Conservation (phyloP, 139 green algal genomes). For the Chara braunii region DNA sequence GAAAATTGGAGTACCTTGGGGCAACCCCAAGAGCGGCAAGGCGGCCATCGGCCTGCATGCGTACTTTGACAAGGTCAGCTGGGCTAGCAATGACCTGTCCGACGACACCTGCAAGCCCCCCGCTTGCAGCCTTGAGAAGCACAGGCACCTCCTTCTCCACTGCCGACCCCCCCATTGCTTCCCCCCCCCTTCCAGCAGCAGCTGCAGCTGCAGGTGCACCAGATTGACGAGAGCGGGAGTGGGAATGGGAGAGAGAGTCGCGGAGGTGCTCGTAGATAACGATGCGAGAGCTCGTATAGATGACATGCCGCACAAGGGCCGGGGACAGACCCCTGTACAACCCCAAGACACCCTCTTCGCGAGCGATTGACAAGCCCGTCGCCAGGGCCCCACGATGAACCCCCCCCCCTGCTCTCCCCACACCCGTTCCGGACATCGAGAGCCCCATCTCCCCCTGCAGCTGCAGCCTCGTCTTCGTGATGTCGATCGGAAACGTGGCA, state of each 20-base stretch:
- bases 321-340: conserved; percentile 1
- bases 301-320: conserved; percentile 5
- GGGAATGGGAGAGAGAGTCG: too few species aligned
- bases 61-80: conserved; percentile 62
- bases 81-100: conserved; percentile 57
- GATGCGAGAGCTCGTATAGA: conserved; percentile 18
- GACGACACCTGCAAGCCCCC: conserved; percentile 44
- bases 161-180: conserved; percentile 41
- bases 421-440: too few species aligned
- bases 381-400: too few species aligned
- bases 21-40: conserved; percentile 45
- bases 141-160: too few species aligned
- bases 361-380: neutral
- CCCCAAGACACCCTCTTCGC: conserved; percentile 13
- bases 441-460: too few species aligned
- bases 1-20: conserved; percentile 42
- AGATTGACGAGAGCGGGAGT: too few species aligned
- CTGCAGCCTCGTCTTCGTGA: conserved; percentile 2
- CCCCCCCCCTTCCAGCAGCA: too few species aligned
- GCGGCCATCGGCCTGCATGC: conserved; percentile 43
- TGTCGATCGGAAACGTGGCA: neutral
- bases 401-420: too few species aligned
- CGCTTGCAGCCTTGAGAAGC: too few species aligned
- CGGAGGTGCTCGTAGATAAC: conserved; percentile 6
- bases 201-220: too few species aligned